Base-by-base conservation (phyloP, 441 rosid genomes). In the Isatis lusitanica region DNA sequence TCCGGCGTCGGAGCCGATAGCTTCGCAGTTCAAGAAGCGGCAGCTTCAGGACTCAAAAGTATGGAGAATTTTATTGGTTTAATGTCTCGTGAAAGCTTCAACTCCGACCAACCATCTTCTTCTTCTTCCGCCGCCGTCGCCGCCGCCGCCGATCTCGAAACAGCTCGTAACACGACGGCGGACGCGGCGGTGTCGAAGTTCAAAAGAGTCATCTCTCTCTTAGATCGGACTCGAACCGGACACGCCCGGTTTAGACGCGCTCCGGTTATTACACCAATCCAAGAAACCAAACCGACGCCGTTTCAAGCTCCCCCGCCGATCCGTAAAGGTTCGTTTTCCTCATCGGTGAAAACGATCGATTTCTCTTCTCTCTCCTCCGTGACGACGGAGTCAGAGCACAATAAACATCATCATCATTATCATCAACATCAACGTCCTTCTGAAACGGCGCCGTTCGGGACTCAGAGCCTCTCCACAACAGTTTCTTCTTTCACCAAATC, bases 231-330 rank as follows among this genome's bases (percentile, higher is more conserved):
- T 40, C 76, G 98, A 69, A 92, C 91, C 48, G 98, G 98, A 21
- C 98, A 94, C 42, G 97, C 98, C 58, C 91, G 98, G 40, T 94
- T 94, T 58, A 79, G 98, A 69, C 74, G 97, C n/a, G 94, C 82
- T 66, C 89, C 91, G 39, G 62, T 85, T 30, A 53, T 38, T 36
- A 48, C 71, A 18, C 71, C 56, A 17, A 16, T 18, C 36, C 73
- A 77, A 60, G 73, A 77, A 42, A 8, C 26, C 21, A 70, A 70
- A 70, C 12, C 72, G 62, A 39, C 71, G 16, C 40, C 72, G 72
- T 76, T 76, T 64, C 79, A 66, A 7, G 35, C 73, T 46, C 16
- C 82, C 59, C 38, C 64, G 26, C 68, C 31, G 46, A 59, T 56
- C 12, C 66, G 33, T 62, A 90, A 80, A 74, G 92, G 84, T 63